phyloP scores from a whole-genome alignment of 2,329 filamentous ascomycete genomes.

The Periconia macrospinosa region DNA sequence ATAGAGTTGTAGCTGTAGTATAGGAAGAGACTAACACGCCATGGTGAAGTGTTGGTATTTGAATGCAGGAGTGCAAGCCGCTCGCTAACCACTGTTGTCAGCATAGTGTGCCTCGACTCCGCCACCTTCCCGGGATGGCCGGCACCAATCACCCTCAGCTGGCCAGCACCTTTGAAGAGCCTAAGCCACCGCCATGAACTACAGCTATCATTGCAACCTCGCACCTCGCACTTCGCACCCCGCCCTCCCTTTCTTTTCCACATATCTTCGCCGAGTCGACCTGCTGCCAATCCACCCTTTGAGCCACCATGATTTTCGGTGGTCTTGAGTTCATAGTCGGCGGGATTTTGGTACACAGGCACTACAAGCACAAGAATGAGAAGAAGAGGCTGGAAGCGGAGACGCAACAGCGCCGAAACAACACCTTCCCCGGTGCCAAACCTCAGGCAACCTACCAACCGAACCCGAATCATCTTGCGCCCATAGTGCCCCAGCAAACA shows the following conservation, averaged over 20 bases:
- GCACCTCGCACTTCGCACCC: conserved; percentile 3
- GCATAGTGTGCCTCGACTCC: too few relatives aligned
- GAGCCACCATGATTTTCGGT: conserved; percentile 40
- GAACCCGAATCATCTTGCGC: conserved; percentile 6
- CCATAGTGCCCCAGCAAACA: too few relatives aligned
- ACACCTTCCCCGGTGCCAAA: conserved; percentile 32
- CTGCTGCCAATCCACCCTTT: not conserved
- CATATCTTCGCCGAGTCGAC: not conserved
- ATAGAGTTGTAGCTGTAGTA: too few relatives aligned
- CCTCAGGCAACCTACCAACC: conserved; percentile 12
- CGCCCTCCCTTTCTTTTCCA: not conserved
- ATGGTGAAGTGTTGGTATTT: too few relatives aligned
- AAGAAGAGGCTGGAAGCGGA: conserved; percentile 31
- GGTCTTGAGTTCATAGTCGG: conserved; percentile 42
- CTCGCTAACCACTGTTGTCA: too few relatives aligned
- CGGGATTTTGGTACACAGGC: conserved; percentile 37
- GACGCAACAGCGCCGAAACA: conserved; percentile 24
- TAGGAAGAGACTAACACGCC: too few relatives aligned
- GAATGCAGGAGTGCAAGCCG: too few relatives aligned
- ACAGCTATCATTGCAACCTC: not conserved
- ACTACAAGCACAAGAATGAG: conserved; percentile 39
- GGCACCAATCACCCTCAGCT: conserved; percentile 7
- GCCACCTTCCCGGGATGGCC: conserved; percentile 8
- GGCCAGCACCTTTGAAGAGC: conserved; percentile 6
- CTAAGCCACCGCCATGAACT: conserved; percentile 13